Percentiles rank a stretch among this genome's conserved stretches.
These are phyloP conservation scores for Coniella vitis DNA, from an alignment of 2,329 filamentous ascomycete genomes.

Conservation along the genomic window DNA sequence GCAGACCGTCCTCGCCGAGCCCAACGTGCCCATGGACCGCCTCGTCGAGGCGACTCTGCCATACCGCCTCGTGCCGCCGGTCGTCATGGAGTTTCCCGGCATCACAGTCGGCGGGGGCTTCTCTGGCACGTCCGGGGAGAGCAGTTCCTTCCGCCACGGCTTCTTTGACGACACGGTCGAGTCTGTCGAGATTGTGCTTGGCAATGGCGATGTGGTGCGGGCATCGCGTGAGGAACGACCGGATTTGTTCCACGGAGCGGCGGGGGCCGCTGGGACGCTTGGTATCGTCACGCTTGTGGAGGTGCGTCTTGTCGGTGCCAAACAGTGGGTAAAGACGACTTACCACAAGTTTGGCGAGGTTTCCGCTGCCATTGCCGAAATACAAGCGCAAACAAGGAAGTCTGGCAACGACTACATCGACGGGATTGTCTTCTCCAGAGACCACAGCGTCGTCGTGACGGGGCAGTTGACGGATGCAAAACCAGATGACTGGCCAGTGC, in stretches of 20 bases:
- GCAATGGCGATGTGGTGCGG: conserved; percentile 46
- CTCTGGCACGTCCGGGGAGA: conserved; percentile 60
- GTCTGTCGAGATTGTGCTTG: conserved; percentile 56
- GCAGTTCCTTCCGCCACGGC: conserved; percentile 58
- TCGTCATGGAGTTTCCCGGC: conserved; percentile 66
- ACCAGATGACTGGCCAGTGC: conserved; percentile 28
- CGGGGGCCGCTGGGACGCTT: conserved; percentile 53
- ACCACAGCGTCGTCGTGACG: conserved; percentile 51
- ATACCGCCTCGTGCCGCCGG: conserved; percentile 51
- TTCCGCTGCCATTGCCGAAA: conserved; percentile 34
- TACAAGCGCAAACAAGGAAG: conserved; percentile 28
- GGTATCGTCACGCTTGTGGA: conserved; percentile 56
- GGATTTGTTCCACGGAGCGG: conserved; percentile 53
- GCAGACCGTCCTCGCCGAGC: conserved; percentile 56
- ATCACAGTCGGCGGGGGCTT: conserved; percentile 65
- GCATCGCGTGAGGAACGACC: conserved; percentile 40
- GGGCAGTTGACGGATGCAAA: conserved; percentile 47
- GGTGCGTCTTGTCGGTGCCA: conserved; percentile 46
- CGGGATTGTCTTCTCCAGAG: conserved; percentile 54
- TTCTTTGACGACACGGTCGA: conserved; percentile 59
- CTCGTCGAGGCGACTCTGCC: conserved; percentile 51
- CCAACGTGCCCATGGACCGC: conserved; percentile 62
- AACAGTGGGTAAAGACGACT: conserved; percentile 47
- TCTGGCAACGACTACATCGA: conserved; percentile 57
- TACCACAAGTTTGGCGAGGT: conserved; percentile 41